phyloP scores from a whole-genome alignment of 2,329 filamentous ascomycete genomes.

The Leptographium radiaticola region DNA sequence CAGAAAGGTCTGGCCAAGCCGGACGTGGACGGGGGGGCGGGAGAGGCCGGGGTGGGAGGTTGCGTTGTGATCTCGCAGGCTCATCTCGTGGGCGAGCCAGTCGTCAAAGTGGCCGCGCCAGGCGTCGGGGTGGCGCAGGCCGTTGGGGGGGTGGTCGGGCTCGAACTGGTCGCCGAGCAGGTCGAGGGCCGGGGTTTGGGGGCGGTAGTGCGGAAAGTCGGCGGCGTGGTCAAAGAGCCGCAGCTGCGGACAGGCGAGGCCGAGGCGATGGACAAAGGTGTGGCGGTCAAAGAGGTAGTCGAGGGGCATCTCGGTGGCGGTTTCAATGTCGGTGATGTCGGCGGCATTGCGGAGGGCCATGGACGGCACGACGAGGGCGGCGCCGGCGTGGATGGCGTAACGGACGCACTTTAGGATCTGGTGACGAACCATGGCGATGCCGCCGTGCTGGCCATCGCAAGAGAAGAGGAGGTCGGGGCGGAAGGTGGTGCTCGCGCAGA shows the following conservation, averaged over 20 bases:
- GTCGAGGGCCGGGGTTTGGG: conserved; percentile 9
- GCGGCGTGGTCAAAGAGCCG: conserved; percentile 15
- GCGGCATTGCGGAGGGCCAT: conserved; percentile 21
- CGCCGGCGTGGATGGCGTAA: conserved; percentile 25
- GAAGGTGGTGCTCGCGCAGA: conserved; percentile 20
- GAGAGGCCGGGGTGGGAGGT: too few species aligned
- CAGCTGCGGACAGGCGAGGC: conserved; percentile 17
- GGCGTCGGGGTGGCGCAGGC: conserved; percentile 12
- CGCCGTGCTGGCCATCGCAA: conserved; percentile 25
- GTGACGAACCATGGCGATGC: conserved; percentile 26
- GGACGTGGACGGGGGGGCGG: conserved; percentile 15
- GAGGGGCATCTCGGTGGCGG: conserved; percentile 15
- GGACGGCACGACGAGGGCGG: conserved; percentile 21
- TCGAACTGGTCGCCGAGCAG: conserved; percentile 20
- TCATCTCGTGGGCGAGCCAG: conserved; percentile 15
- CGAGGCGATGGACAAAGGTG: conserved; percentile 14
- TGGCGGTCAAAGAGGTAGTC: conserved; percentile 18
- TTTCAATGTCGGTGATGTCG: conserved; percentile 19
- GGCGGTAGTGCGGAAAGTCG: conserved; percentile 17
- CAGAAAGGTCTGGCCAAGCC: conserved; percentile 21
- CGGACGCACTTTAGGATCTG: conserved; percentile 27
- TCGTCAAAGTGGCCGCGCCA: conserved; percentile 18
- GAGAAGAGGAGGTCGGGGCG: conserved; percentile 23
- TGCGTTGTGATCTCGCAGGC: background rate
- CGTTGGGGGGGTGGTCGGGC: conserved; percentile 15